Evolutionary conservation across 768 basidiomycete genomes (phyloP).

Genomic region (Naganishia onofrii): DNA sequence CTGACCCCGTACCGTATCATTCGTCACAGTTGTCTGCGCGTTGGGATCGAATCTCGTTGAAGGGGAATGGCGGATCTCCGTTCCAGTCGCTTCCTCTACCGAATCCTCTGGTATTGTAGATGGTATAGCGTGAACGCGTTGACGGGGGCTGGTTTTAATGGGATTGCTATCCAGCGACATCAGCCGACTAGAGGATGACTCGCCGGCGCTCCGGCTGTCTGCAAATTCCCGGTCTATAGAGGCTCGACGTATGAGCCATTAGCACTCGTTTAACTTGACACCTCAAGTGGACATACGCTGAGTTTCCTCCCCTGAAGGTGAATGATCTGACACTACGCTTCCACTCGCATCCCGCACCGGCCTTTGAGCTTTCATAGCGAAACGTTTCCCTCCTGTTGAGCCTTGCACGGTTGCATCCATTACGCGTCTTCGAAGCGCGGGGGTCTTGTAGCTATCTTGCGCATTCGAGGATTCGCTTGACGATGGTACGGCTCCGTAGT

Average conservation of each 20-base stretch:
- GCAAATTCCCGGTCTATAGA: background rate
- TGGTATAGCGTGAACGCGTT: conserved; percentile 9
- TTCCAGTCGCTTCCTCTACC: background rate
- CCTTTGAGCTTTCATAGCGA: conserved; percentile 19
- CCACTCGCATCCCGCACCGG: conserved; percentile 14
- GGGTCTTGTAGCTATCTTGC: conserved; percentile 17
- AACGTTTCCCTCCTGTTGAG: conserved; percentile 19
- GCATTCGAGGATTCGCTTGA: background rate
- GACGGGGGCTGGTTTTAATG: background rate
- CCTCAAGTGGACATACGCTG: conserved; percentile 1
- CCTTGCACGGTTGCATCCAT: conserved; percentile 23
- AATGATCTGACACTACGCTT: background rate
- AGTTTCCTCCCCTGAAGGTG: background rate
- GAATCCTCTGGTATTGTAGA: conserved; percentile 16
- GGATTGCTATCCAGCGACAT: background rate
- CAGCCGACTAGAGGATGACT: background rate
- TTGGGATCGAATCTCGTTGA: conserved; percentile 5
- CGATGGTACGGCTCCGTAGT: background rate
- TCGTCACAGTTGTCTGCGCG: conserved; percentile 8
- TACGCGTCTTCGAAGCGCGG: conserved; percentile 1
- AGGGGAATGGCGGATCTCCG: background rate
- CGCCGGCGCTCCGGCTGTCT: background rate
- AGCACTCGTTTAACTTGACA: background rate
- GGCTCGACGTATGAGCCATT: background rate
- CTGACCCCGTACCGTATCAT: conserved; percentile 8